Evolutionary conservation across 306 rosid genomes (phyloP), one percentile per base, ranked within the genome.

Genomic region (Cicer judaicum): DNA sequence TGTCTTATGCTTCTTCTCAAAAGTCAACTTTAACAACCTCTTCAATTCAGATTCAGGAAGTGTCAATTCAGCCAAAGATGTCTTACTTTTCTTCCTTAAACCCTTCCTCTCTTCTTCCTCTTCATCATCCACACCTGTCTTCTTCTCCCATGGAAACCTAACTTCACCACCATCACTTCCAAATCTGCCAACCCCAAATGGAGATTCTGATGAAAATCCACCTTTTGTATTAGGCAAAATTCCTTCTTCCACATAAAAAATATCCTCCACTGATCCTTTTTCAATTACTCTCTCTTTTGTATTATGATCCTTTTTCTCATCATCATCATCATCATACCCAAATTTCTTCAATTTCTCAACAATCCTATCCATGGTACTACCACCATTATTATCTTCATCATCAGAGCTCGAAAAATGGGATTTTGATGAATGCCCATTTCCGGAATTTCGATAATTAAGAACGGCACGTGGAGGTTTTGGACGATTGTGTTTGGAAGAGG

Each of bases 71-170:
- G 99, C 99, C 84, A 94, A 36, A 13, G 90, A 85, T 8, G 89
- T 81, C 84, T 77, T 90, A 70, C 85, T 76, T 67, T 63, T 86
- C n/a, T 78, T 82, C 81, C 83, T 87, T 39, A 6, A 52, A 13
- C 64, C 65, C 69, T 44, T 76, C 60, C 79, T 83, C 44, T 74
- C 84, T 40, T 47, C 79, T 14, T 49, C 82, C 76, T 77, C 90
- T 60, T 77, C 77, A 75, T 77, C 79, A 73, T 71, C 89, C 85
- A 69, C 61, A 1, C 44, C 11, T 2, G 93, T 84, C 85, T 90
- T 94, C 78, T 94, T 94, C 78, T 94, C 99, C 97, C 97, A 94
- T 0, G 99, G 99, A 83, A 94, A 92, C 83, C 93, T 86, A 15
- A 85, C 91, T 84, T 83, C 71, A 50, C 85, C 87, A 81, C 84